A percentile compares a stretch with the other conserved stretches of the same genome.
Evolutionary conservation across 768 basidiomycete species (phyloP).

Genomic region (Termitomyces titanicus): DNA sequence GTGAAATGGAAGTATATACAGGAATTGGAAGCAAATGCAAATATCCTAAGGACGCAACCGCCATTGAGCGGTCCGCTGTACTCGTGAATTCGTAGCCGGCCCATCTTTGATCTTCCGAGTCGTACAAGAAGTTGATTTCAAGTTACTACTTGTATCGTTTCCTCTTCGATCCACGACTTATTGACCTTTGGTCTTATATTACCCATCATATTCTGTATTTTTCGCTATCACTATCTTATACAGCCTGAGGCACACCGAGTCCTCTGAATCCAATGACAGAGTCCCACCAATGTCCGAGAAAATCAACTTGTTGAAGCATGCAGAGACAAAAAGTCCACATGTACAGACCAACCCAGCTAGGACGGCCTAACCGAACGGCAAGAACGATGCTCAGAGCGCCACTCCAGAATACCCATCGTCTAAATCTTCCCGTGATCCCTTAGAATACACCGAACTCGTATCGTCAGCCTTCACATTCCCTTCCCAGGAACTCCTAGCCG

Average conservation of each 20-base stretch:
- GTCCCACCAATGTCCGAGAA: not conserved
- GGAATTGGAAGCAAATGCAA: no score
- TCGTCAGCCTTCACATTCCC: not conserved
- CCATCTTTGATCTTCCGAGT: no score
- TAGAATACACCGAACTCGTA: constrained; percentile 7
- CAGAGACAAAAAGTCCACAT: not conserved
- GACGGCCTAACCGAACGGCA: constrained; percentile 1
- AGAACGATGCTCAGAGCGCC: constrained; percentile 7
- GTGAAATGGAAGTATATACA: no score
- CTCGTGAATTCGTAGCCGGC: no score
- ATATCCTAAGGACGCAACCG: no score
- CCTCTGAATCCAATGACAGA: not conserved
- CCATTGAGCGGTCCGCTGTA: no score
- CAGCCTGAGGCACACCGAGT: not conserved
- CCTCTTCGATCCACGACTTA: not conserved
- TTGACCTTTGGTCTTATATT: not conserved
- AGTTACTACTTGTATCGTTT: no score
- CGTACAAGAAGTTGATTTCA: constrained; percentile 18
- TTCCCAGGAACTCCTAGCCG: not conserved
- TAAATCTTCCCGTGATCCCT: constrained; percentile 2
- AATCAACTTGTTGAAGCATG: not conserved
- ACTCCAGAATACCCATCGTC: constrained; percentile 13
- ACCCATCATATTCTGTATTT: not conserved
- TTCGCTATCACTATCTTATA: not conserved
- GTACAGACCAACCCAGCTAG: not conserved